phyloP scores from a whole-genome alignment of 768 basidiomycete species.

The Rhodotorula babjevae region DNA sequence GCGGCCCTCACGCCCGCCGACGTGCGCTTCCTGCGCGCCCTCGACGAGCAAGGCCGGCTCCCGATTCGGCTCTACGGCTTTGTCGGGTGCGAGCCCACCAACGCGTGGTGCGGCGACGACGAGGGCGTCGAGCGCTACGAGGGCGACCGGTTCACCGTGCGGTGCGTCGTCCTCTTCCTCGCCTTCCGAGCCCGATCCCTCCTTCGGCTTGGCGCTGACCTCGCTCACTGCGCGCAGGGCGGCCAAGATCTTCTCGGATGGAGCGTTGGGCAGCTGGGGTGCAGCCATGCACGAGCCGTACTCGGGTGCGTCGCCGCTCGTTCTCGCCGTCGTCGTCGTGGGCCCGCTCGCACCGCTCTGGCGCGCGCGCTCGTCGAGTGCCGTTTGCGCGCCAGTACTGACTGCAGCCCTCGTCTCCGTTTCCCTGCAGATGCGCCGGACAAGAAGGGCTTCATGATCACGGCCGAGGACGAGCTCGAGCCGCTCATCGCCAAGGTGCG shows the following conservation, averaged over 20 bases:
- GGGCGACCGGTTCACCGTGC: constrained; percentile 61
- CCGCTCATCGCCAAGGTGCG: constrained; percentile 57
- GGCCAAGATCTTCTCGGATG: constrained; percentile 74
- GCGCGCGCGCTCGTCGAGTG: too few relatives aligned
- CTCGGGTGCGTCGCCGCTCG: neutral
- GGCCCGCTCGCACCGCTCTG: too few relatives aligned
- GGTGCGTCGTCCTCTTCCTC: constrained; percentile 29
- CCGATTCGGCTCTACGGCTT: constrained; percentile 54
- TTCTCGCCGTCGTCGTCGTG: too few relatives aligned
- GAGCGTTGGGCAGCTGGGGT: constrained; percentile 87
- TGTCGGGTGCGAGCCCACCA: constrained; percentile 47
- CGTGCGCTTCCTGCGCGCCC: constrained; percentile 63
- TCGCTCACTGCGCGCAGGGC: constrained; percentile 48
- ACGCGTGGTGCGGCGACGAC: constrained; percentile 63
- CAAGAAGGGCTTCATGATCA: constrained; percentile 65
- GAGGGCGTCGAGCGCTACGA: constrained; percentile 56
- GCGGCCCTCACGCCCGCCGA: constrained; percentile 56
- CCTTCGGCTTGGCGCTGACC: neutral
- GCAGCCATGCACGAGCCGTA: constrained; percentile 84
- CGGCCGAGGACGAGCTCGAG: constrained; percentile 55
- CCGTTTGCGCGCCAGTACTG: too few relatives aligned
- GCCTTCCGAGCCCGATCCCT: constrained; percentile 35
- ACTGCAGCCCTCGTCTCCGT: too few relatives aligned
- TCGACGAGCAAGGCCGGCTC: constrained; percentile 52
- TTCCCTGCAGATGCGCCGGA: constrained; percentile 49